Base-by-base conservation (phyloP, 2,329 filamentous ascomycete species). In the Fusarium lyarnte region DNA sequence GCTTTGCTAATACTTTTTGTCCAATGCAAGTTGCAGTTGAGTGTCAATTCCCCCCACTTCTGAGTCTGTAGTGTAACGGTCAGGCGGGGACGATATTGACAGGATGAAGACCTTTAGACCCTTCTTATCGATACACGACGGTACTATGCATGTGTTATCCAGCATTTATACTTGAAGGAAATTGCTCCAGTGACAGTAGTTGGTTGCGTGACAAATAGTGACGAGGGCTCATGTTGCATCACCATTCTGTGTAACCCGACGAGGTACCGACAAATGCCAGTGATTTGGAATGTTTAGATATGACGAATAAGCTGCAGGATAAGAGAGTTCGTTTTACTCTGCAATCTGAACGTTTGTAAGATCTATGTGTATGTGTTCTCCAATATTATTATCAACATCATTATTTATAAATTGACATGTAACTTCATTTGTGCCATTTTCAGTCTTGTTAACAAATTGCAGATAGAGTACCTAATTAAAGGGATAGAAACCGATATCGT, bases 261-360 rank as follows among this genome's bases (percentile, higher is more conserved):
- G 46, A 25, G 0, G 1, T 23, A 25, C n/a, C 29, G 29, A 51
- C 29, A 19, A 10, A 2, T 10, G 8, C 6, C 29, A 19, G 11
- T 11, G 47, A 25, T 51, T 51, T 51, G n/a, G 12, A 35, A 51
- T 23, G n/a, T 11, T 25, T 25, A 25, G 8, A 33, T 3, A 8
- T 6, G 2, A 19, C 16, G 8, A 10, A 10, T 33, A 19, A 49
- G 8, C 11, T 19, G 16, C 2, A 5, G 8, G 6, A 8, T 9
- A 6, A 3, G 3, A 3, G 0, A 2, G 8, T 23, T 10, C 31
- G 1, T 16, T 14, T 10, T 11, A 23, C 5, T 1, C 27, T 31
- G 10, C 21, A 6, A 31, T 3, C 2, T 9, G 0, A 31, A 17
- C 7, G 31, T 16, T n/a, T 0, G 2, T 6, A 49, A 13, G 5